Evolutionary conservation across 805 yeast genomes (phyloP), one percentile per base, ranked within the genome.

Genomic region (Saccharomycopsis selenospora): DNA sequence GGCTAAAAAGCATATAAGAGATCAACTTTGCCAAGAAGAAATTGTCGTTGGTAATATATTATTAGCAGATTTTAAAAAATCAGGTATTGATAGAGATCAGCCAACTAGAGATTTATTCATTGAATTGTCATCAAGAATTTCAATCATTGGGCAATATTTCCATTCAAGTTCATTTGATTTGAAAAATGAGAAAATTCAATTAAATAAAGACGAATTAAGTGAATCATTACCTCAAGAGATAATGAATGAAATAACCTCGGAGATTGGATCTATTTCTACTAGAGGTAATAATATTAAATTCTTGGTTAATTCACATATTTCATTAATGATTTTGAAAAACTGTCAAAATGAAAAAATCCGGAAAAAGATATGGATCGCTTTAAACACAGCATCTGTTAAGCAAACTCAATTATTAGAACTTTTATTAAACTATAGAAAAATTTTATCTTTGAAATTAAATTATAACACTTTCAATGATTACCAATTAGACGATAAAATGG

Each of bases 401-500:
- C 97, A 90, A 60, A 73, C 88, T 1, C 61, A 64, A 1, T 64
- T 76, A 4, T 66, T 93, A 46, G 78, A 77, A 42, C 68, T 68
- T 27, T 68, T 93, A 54, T 62, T 91, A 28, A 72, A 73, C 47
- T 74, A 79, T 52, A 70, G 99, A 49, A 84, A 84, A 2, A 67
- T 77, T 1, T 65, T 93, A 29, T 89, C 98, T 0, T 70, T 71
- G 42, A 69, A 87, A 65, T 70, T 91, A 68, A 91, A 95, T 0
- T 77, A 77, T 59, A 56, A 66, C 20, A 79, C 84, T 29, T 93
- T 70, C 65, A 79, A 91, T 0, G 82, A 83, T 36, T 90, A 93
- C 60, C 95, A 87, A 60, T 67, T 93, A 28, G 79, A 78, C 52
- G 95, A 88, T 53, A 93, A 93, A 62, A 86, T 93, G 95, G 95